Evolutionary conservation across 78 protist genomes (phyloP), one percentile per base, ranked within the genome.

Genomic region (Dictyostelium citrinum): DNA sequence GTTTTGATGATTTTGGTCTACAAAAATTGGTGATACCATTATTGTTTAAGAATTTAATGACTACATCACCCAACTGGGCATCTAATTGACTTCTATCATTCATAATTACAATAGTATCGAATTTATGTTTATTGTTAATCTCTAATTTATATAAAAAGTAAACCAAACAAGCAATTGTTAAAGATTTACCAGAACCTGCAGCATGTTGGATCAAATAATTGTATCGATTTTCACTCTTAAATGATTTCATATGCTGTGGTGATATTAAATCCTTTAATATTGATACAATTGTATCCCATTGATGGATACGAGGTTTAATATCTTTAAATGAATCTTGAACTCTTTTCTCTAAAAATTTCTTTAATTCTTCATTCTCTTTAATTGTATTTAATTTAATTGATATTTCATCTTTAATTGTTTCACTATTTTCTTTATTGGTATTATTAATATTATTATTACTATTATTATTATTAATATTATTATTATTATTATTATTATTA

Each of bases 11-110:
- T 31, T 82, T 90, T 79, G 95, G 91, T 67, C 90, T 27, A 71
- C 88, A 80, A 68, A 5, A 82, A 49, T 70, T 77, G 1, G 80
- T 77, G 0, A 90, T 43, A 27, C 90, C 90, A 70, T 90, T 82
- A 3, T 41, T 55, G 0, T 31, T 58, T 29, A 90, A 45, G 39
- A 81, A 90, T 33, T 77, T 90, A 10, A 83, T 39, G 17, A 90
- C 75, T 1, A 90, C 82, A 77, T 82, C 90, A 29, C 90, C 90
- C 68, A 90, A 77, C n/a, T 90, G 95, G 11, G 90, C 90, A 77
- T 90, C 95, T 81, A 90, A 81, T 77, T 90, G 95, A 33, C 74
- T 70, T 90, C 95, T 90, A 77, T 90, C 95, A 70, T 90, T 90
- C 90, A 90, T 82, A 67, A 90, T 81, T n/a, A 90, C 85, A 33